These are phyloP conservation scores for Hypocrella siamensis DNA, from an alignment of 2,329 filamentous ascomycete species.

Conservation along the genomic window DNA sequence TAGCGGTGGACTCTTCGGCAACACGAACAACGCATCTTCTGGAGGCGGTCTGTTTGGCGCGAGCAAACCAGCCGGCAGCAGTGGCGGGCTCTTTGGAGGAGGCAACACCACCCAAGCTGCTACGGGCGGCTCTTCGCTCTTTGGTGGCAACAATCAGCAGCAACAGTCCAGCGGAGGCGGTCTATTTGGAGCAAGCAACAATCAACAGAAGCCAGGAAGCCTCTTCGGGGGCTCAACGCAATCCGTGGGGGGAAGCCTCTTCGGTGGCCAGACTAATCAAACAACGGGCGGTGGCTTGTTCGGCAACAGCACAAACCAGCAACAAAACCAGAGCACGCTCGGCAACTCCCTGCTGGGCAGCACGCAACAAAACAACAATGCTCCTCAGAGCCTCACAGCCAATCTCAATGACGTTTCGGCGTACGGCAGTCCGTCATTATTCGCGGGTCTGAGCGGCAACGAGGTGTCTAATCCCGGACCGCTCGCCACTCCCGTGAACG, in stretches of 20 bases:
- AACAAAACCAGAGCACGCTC: conserved; percentile 28
- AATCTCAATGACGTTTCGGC: conserved; percentile 75
- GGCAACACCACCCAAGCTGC: conserved; percentile 16
- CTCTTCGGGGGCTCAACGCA: conserved; percentile 36
- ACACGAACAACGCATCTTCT: conserved; percentile 13
- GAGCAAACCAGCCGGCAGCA: conserved; percentile 18
- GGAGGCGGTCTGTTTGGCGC: conserved; percentile 23
- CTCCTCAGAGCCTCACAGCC: conserved; percentile 55
- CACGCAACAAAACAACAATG: conserved; percentile 29
- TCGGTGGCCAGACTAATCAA: conserved; percentile 33
- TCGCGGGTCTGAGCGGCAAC: conserved; percentile 52
- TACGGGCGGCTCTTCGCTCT: conserved; percentile 24
- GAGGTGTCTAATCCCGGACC: conserved; percentile 65
- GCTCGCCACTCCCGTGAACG: conserved; percentile 75
- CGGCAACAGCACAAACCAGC: conserved; percentile 27
- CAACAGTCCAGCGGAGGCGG: conserved; percentile 24
- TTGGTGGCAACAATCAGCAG: conserved; percentile 25
- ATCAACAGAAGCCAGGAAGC: conserved; percentile 26
- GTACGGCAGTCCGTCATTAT: conserved; percentile 78
- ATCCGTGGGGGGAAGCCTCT: conserved; percentile 33
- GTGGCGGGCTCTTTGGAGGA: conserved; percentile 24
- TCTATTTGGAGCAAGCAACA: conserved; percentile 30
- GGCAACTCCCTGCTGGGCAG: conserved; percentile 45
- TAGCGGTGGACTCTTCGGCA: conserved; percentile 16
- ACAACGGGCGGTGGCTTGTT: conserved; percentile 28